Evolutionary conservation across 2,329 filamentous ascomycete species (phyloP), one percentile per base, ranked within the genome.

Genomic region (Stagonosporopsis chrysanthemi): DNA sequence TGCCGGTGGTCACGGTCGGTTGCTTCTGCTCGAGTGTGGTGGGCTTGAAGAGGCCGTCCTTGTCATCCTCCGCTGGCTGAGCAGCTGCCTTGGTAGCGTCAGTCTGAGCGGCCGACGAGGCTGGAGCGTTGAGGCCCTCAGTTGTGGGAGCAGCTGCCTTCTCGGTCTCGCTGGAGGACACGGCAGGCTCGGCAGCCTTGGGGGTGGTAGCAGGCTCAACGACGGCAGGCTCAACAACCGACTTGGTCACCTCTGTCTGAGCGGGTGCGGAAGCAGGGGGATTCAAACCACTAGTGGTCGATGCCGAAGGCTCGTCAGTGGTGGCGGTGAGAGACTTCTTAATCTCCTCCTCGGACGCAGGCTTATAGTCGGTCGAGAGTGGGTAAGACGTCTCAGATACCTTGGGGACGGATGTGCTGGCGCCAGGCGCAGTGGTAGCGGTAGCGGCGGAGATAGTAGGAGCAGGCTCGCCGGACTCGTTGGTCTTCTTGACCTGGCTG

Each of bases 401-500:
- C 35, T 47, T 46, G n/a, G 56, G 56, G 19, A 35, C 56, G 39
- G 56, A 36, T 9, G 44, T 22, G 35, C 44, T 41, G 35, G 29
- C 38, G 22, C 35, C 45, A 28, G 56, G 76, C 24, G 78, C 76
- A 28, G 76, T 75, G 40, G 77, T 74, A 26, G 54, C 54, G 22
- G 73, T 69, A 9, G 75, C 73, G 49, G 78, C 77, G 19, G 72
- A 70, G 26, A 72, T 65, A 31, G 74, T 76, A 12, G 79, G 78
- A 36, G 80, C 79, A 38, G 80, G 78, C 59, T 81, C 79, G 31
- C 80, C 80, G 45, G 73, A 65, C 46, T 77, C 76, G 51, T 80
- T 65, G 7, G 71, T 70, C 44, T 75, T 72, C 63, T 76, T 49
- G 60, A 88, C 82, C 74, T 90, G 85, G 63, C 86, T 82, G 44